These are phyloP conservation scores for Suillus subalutaceus DNA, from an alignment of 768 basidiomycete species.

Conservation along the genomic window DNA sequence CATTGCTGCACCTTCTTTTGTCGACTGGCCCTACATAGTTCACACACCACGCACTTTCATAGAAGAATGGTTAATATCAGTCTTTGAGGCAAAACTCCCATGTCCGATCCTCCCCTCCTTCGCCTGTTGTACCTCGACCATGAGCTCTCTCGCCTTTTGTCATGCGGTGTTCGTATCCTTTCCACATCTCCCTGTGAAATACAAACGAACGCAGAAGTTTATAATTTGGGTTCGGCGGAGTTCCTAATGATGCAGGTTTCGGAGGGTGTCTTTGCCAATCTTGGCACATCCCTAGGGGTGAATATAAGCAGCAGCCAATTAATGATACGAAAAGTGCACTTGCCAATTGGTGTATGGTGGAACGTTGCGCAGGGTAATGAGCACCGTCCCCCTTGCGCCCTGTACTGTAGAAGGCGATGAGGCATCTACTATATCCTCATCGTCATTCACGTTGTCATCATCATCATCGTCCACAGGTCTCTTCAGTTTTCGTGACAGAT, in stretches of 20 bases:
- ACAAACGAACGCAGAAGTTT: conserved; percentile 75
- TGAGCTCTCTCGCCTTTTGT: conserved; percentile 83
- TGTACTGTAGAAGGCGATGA: conserved; percentile 4
- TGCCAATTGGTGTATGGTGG: conserved; percentile 88
- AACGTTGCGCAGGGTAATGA: conserved; percentile 87
- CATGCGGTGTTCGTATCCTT: conserved; percentile 92
- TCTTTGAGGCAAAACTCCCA: conserved; percentile 79
- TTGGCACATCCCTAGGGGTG: conserved; percentile 67
- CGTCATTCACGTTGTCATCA: conserved; percentile 27
- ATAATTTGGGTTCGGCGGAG: conserved; percentile 66
- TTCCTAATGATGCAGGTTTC: conserved; percentile 45
- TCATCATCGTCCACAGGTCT: conserved; percentile 36
- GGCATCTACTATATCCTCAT: conserved; percentile 15
- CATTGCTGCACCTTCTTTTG: background rate
- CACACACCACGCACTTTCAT: conserved; percentile 3
- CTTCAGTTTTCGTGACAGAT: conserved; percentile 47
- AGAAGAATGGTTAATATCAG: conserved; percentile 13
- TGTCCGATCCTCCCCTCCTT: conserved; percentile 79
- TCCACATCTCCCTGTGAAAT: conserved; percentile 72
- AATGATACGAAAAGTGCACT: conserved; percentile 21
- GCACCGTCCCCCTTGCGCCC: conserved; percentile 64
- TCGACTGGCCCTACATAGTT: conserved; percentile 14
- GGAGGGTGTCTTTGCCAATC: conserved; percentile 79
- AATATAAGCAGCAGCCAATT: conserved; percentile 15
- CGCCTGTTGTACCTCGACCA: conserved; percentile 66